A percentile compares a stretch with the other conserved stretches of the same genome.
phyloP scores from a whole-genome alignment of 306 rosid species.

The Crataegus laevigata region DNA sequence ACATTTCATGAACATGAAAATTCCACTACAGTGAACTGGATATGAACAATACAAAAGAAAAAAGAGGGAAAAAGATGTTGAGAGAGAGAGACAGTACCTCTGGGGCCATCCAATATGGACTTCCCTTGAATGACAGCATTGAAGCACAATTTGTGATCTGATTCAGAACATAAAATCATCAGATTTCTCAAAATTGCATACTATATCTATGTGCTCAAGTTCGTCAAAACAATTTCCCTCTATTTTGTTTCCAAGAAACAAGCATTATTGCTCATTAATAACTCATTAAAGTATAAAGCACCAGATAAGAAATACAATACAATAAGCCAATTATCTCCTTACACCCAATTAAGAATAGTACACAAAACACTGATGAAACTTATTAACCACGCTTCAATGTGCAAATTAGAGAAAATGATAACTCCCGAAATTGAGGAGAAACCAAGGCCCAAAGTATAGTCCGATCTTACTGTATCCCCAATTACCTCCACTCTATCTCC shows the following conservation, averaged over 20 bases:
- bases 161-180: constrained; percentile 16
- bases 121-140: constrained; percentile 96
- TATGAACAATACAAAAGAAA: not conserved
- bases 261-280: not conserved
- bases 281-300: not conserved
- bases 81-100: constrained; percentile 45
- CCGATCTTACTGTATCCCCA: not conserved
- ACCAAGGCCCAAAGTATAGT: not conserved
- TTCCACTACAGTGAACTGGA: not conserved
- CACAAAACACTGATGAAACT: not conserved
- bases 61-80: not conserved
- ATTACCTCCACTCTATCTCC: not conserved
- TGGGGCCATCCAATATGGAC: constrained; percentile 99
- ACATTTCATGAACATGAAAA: constrained; percentile 12
- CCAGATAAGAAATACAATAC: not conserved
- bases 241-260: not conserved
- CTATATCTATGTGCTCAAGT: not conserved
- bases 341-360: not conserved
- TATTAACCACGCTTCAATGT: not conserved
- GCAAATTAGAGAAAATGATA: not conserved
- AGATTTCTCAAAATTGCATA: constrained; percentile 1
- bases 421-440: not conserved
- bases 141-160: constrained; percentile 73
- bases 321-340: not conserved
- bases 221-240: not conserved